phyloP scores from a whole-genome alignment of 1,139 yeast genomes.

The Geotrichum phurueaensis region DNA sequence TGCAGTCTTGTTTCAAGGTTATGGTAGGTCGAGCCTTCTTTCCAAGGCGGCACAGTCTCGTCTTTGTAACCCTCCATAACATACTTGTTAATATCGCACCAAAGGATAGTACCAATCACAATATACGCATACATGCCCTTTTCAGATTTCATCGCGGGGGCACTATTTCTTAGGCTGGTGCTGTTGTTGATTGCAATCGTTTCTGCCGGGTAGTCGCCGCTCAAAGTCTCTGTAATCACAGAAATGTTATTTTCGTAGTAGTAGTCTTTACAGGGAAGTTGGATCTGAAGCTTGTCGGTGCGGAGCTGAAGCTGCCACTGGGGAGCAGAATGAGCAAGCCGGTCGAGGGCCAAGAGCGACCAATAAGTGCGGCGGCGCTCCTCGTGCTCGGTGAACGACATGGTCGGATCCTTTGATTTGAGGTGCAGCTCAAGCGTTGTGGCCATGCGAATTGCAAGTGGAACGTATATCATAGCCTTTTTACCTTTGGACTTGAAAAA shows the following conservation, averaged over 20 bases:
- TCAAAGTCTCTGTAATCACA: slow-evolving; percentile 26
- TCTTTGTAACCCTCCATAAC: slow-evolving; percentile 21
- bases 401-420: slow-evolving; percentile 23
- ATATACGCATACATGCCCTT: slow-evolving; percentile 30
- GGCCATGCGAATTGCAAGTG: slow-evolving; percentile 37
- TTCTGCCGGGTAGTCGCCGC: background rate
- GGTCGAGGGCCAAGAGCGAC: slow-evolving; percentile 35
- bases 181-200: background rate
- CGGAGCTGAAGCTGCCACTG: slow-evolving; percentile 30
- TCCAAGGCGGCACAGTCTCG: slow-evolving; percentile 26
- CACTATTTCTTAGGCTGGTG: background rate
- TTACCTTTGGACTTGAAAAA: slow-evolving; percentile 35
- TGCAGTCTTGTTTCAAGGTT: slow-evolving; percentile 17
- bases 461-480: slow-evolving; percentile 35
- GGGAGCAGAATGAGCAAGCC: slow-evolving; percentile 36
- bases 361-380: slow-evolving; percentile 36
- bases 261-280: slow-evolving; percentile 34
- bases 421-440: slow-evolving; percentile 32
- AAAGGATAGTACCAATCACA: slow-evolving; percentile 30
- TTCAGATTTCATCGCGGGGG: slow-evolving; percentile 10
- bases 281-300: slow-evolving; percentile 29
- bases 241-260: slow-evolving; percentile 30
- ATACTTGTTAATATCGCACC: slow-evolving; percentile 34
- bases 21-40: slow-evolving; percentile 20
- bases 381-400: slow-evolving; percentile 35